Base-by-base conservation (phyloP, 371 early-diverging fungal genomes). In the Mortierella sp. region DNA sequence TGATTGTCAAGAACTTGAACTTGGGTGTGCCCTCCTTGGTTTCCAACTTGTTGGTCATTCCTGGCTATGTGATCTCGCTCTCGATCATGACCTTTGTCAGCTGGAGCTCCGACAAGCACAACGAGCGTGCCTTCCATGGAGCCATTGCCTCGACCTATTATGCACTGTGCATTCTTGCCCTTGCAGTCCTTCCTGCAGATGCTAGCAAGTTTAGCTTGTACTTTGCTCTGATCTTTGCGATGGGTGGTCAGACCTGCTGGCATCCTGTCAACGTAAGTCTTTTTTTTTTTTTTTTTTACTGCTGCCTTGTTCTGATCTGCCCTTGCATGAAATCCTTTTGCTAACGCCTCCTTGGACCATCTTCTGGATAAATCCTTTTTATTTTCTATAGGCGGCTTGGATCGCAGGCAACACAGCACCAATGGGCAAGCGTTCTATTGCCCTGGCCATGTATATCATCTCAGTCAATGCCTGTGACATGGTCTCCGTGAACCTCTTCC, bases 31-130 rank as follows among this genome's bases (percentile, higher is more conserved):
- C 37, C 9, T 68, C 68, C 2, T 70, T 84, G n/a, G 73, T 76
- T 29, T 65, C 85, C 45, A 90, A 90, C 71, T 62, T 87, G 30
- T 65, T 90, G 64, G 83, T 84, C 21, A 83, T 85, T 18, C 88
- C 88, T 5, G 76, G 84, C 0, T 79, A 84, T 51, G 63, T 86
- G 43, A 57, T 83, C 37, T 64, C 72, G 7, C 75, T 86, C 43
- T 56, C 83, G 9, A 53, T 77, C 48, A 85, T 86, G 70, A 73
- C 83, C 4, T 9, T 73, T 14, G 74, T 86, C 66, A 81, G 84
- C 1, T 69, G 72, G 60, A 80, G 81, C 19, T 82, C 87, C 14
- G 86, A 87, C 43, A 70, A 72, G 23, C 58, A 70, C 29, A 84
- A 85, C n/a, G 83, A 87, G 30, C 76, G 86, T 2, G 82, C 81